Base-by-base conservation (phyloP, 164 flowering plant species). In the Tinospora cordifolia region DNA sequence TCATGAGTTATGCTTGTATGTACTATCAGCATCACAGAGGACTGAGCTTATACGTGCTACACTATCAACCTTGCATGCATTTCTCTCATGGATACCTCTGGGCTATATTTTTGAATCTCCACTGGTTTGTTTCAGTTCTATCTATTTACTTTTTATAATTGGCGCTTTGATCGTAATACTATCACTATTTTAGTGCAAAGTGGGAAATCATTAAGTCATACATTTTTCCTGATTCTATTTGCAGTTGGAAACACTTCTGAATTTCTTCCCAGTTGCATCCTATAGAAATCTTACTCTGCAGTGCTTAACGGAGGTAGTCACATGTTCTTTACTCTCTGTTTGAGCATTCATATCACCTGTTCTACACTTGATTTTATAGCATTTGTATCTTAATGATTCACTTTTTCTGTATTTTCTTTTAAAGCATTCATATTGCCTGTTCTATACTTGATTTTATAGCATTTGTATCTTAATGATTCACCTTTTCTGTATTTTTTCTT, bases 91-190 rank as follows among this genome's bases (percentile, higher is more conserved):
- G 99, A 92, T 94, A 74, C 99, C 98, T 27, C 74, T 94, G 81
- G 99, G 99, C 65, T 94, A 94, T 78, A 94, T 94, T 60, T 94
- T 94, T 83, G 98, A 92, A 72, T 94, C 99, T 17, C 88, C 94
- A 62, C 82, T 94, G 97, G 99, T 92, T 72, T 69, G 90, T 80
- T n/a, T 44, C n/a, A 40, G 24, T 10, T 40, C 62, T 46, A 21
- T 66, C 7, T 25, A 3, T 6, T 51, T 3, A 67, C 34, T 10
- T 57, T 65, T 49, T 15, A 49, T 30, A 3, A 38, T 44, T 65
- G 17, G 15, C 40, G 17, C 19, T 30, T 17, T 24, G 11, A 19
- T 34, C 22, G n/a, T 62, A 25, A 62, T 14, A 30, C 10, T 64
- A 9, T 3, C 22, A 64, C 2, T 34, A 34, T 36, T 30, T 34